Conservation (phyloP, 257 asterid species). For the Coffea eugenioides region DNA sequence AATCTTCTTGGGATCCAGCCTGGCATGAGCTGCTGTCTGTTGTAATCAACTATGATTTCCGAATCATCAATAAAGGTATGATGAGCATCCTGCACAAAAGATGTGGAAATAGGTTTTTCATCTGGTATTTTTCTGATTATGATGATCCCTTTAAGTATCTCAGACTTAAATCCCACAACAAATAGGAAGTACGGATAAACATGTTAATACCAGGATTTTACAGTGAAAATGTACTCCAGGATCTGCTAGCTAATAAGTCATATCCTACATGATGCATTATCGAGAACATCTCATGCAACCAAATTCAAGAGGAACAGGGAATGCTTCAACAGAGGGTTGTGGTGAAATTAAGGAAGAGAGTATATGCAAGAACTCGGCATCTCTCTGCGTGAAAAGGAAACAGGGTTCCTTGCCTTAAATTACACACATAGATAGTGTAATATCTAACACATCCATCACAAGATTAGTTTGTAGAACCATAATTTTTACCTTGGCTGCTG, state of each 20-base stretch:
- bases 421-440: neutral
- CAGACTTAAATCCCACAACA: neutral
- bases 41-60: slow-evolving; percentile 88
- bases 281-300: neutral
- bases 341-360: too few relatives aligned
- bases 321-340: neutral
- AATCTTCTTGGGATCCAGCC: slow-evolving; percentile 99
- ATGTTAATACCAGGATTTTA: neutral
- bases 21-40: slow-evolving; percentile 92
- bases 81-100: slow-evolving; percentile 66
- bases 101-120: neutral
- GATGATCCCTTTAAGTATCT: too few relatives aligned
- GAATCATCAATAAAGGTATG: slow-evolving; percentile 78
- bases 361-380: too few relatives aligned
- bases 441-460: neutral
- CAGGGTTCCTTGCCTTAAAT: neutral
- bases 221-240: neutral
- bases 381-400: neutral
- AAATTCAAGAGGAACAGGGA: neutral
- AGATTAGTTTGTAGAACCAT: neutral
- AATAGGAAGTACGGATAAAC: neutral
- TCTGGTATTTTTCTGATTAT: neutral
- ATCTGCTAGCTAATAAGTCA: neutral
- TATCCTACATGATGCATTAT: neutral
- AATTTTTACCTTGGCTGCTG: neutral